Base-by-base conservation (phyloP, 441 rosid genomes). In the Hura crepitans region DNA sequence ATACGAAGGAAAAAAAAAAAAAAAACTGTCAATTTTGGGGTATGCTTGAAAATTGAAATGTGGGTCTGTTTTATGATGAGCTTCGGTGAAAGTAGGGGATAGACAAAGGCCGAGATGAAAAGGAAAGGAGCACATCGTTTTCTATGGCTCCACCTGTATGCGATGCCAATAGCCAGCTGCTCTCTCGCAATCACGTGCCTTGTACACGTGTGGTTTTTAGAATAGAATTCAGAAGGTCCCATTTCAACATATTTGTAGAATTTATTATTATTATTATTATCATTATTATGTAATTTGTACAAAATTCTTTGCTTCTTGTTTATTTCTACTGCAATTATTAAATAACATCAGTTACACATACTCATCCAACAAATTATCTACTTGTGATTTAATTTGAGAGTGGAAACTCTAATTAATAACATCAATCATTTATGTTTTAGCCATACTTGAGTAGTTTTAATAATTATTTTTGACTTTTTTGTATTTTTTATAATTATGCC, bases 1-100 rank as follows among this genome's bases (percentile, higher is more conserved):
- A 28, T 63, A 70, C 8, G 4, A 3, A 17, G 20, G 4, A 1
- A 23, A 5, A 69, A 22, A 20, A 20, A 5, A 0, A 50, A 10
- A 12, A 62, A 69, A 77, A 66, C 58, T 65, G 84, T 77, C 81
- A 62, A 70, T 33, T 65, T 56, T 80, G 68, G 56, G 66, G 75
- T 54, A 20, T 53, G 82, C 74, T 51, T 35, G 4, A 5, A 2
- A 35, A 37, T 37, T 27, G 5, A 27, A 18, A 15, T 13, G 60
- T 59, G 68, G 72, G 72, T 42, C 57, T 33, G 47, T 66, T 18
- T 55, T 12, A 17, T 50, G 27, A 35, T 50, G 74, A 35, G 51
- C 20, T 61, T 25, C 6, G 18, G 27, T 49, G 68, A 35, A 68
- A 56, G 77, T 3, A 37, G 42, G 55, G 25, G 75, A 60, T 64